phyloP scores from a whole-genome alignment of 345 rosid species.

The Corchorus olitorius region DNA sequence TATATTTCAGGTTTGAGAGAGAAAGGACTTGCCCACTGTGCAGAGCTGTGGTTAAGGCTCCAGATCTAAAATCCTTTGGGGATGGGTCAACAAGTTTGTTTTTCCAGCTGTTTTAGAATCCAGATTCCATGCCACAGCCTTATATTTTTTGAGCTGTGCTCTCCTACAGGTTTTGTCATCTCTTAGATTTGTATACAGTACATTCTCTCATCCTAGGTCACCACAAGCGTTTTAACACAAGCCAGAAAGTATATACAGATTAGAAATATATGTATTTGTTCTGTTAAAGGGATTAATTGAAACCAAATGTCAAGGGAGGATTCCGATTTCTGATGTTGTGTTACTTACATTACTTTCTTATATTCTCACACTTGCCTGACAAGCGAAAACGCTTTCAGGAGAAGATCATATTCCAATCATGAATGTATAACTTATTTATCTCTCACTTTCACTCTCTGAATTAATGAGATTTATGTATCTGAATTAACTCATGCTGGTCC shows the following conservation, averaged over 20 bases:
- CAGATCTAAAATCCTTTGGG: constrained; percentile 49
- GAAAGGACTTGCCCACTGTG: constrained; percentile 68
- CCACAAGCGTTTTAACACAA: neutral
- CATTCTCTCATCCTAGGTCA: neutral
- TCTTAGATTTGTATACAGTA: neutral
- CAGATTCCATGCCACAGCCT: neutral
- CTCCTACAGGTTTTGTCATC: neutral
- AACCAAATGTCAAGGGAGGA: neutral
- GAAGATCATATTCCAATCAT: neutral
- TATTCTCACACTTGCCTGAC: neutral
- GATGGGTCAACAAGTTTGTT: constrained; percentile 63
- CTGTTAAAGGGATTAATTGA: neutral
- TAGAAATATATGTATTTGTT: neutral
- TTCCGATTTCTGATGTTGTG: neutral
- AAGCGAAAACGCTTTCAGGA: neutral
- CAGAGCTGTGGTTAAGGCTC: constrained; percentile 55
- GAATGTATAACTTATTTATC: neutral
- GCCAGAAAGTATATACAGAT: neutral
- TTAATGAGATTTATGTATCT: neutral
- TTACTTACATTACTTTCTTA: constrained; percentile 6
- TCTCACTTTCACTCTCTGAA: neutral
- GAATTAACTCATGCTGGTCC: neutral
- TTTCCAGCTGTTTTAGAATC: constrained; percentile 50
- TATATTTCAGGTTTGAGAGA: constrained; percentile 58
- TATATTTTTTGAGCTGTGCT: constrained; percentile 2